phyloP scores from a whole-genome alignment of 2,329 filamentous ascomycete species.

The Fusarium concolor region DNA sequence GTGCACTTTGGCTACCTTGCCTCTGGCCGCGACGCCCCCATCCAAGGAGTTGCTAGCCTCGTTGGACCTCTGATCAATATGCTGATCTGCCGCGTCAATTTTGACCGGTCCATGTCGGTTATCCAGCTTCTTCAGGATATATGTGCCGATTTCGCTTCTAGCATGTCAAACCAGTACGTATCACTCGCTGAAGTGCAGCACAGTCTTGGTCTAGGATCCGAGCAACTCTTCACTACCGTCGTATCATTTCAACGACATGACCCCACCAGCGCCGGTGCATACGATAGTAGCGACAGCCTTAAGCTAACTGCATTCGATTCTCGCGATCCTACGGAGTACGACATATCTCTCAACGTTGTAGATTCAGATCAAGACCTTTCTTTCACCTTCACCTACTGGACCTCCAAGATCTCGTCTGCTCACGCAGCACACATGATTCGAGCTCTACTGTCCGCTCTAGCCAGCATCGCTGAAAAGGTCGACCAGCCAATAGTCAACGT shows the following conservation, averaged over 20 bases:
- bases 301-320: not conserved
- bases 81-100: not conserved
- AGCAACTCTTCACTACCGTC: not conserved
- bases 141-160: not conserved
- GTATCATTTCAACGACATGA: not conserved
- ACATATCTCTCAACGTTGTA: conserved; percentile 4
- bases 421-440: conserved; percentile 12
- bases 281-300: not conserved
- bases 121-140: not conserved
- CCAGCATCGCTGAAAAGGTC: not conserved
- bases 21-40: not conserved
- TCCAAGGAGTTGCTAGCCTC: not conserved
- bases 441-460: not conserved
- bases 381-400: conserved; percentile 7
- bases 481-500: not conserved
- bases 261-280: not conserved
- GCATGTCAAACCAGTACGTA: not conserved
- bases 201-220: not conserved
- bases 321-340: conserved; percentile 9
- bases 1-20: conserved; percentile 4
- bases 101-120: not conserved
- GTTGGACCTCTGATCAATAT: not conserved
- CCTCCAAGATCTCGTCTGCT: conserved; percentile 4
- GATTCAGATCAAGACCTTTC: conserved; percentile 3
- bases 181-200: not conserved